Evolutionary conservation across 1,139 yeast species (phyloP).

Genomic region (Lodderomyces beijingensis): DNA sequence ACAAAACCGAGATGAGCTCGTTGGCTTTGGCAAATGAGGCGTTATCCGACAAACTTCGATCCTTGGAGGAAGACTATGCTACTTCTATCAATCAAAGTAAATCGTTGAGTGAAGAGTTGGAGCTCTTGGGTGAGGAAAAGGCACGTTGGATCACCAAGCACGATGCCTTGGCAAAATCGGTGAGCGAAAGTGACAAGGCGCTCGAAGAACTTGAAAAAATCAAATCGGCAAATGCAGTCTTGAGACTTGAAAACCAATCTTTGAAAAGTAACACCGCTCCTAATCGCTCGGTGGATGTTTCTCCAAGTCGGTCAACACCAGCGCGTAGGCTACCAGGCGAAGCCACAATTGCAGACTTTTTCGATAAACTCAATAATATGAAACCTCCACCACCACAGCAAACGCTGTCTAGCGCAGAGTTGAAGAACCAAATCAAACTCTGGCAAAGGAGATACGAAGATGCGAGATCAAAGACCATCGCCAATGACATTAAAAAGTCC

Average conservation of each 20-base stretch:
- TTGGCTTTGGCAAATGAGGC: constrained; percentile 15
- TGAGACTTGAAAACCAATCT: constrained; percentile 39
- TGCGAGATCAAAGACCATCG: constrained; percentile 28
- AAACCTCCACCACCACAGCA: constrained; percentile 16
- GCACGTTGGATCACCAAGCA: constrained; percentile 11
- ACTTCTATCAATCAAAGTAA: constrained; percentile 20
- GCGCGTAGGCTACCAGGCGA: background rate
- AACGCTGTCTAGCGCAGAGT: constrained; percentile 18
- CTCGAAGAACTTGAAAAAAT: constrained; percentile 23
- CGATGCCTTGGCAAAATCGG: constrained; percentile 9
- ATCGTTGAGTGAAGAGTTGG: constrained; percentile 21
- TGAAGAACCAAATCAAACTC: constrained; percentile 27
- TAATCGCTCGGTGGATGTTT: background rate
- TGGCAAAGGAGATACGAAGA: constrained; percentile 50
- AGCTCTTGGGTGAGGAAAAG: constrained; percentile 16
- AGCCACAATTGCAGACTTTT: constrained; percentile 22
- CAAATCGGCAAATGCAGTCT: constrained; percentile 31
- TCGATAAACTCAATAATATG: constrained; percentile 25
- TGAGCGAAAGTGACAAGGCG: constrained; percentile 10
- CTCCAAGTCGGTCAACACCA: background rate
- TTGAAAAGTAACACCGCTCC: constrained; percentile 22
- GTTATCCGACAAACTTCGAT: constrained; percentile 16
- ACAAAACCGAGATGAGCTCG: constrained; percentile 12
- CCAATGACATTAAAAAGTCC: constrained; percentile 19
- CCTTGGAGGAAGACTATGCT: constrained; percentile 23